A percentile compares a stretch with the other conserved stretches of the same genome.
Evolutionary conservation across 2,329 filamentous ascomycete genomes (phyloP).

Genomic region (Claviceps purpurea): DNA sequence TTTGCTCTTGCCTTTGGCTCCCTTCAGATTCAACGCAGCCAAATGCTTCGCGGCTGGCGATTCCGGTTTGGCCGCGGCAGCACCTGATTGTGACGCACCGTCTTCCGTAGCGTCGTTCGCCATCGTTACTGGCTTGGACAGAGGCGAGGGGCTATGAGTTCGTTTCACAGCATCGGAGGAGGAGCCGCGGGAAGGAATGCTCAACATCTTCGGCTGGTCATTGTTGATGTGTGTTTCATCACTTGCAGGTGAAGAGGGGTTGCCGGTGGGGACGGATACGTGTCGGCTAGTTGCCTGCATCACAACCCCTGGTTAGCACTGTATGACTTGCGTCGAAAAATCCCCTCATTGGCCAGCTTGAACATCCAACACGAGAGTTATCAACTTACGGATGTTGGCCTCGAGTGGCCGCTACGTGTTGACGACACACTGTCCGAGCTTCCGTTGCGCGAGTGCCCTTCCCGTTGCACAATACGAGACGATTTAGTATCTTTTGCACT

Average conservation of each 20-base stretch:
- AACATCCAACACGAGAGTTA: background rate
- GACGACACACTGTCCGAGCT: conserved; percentile 55
- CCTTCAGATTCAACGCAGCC: conserved; percentile 75
- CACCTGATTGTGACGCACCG: conserved; percentile 22
- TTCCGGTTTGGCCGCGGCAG: conserved; percentile 25
- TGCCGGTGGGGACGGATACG: conserved; percentile 36
- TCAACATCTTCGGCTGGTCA: conserved; percentile 42
- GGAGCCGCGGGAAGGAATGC: conserved; percentile 48
- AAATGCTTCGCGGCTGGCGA: conserved; percentile 76
- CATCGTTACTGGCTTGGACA: conserved; percentile 59
- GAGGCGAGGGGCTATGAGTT: conserved; percentile 53
- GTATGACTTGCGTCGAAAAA: conserved; percentile 17
- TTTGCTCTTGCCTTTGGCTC: conserved; percentile 67
- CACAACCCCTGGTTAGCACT: conserved; percentile 32
- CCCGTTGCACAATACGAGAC: conserved; percentile 21
- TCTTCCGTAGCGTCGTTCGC: conserved; percentile 36
- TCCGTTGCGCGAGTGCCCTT: conserved; percentile 31
- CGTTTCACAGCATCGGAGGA: conserved; percentile 55
- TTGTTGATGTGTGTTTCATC: conserved; percentile 34
- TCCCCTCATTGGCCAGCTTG: conserved; percentile 27
- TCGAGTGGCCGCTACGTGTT: conserved; percentile 43
- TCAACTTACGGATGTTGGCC: conserved; percentile 52
- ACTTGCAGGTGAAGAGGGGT: conserved; percentile 35
- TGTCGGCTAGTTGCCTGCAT: conserved; percentile 48
- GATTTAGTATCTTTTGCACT: conserved; percentile 17